Evolutionary conservation across 2,329 filamentous ascomycete genomes (phyloP), one percentile per base, ranked within the genome.

Genomic region (Albifimbria verrucaria): DNA sequence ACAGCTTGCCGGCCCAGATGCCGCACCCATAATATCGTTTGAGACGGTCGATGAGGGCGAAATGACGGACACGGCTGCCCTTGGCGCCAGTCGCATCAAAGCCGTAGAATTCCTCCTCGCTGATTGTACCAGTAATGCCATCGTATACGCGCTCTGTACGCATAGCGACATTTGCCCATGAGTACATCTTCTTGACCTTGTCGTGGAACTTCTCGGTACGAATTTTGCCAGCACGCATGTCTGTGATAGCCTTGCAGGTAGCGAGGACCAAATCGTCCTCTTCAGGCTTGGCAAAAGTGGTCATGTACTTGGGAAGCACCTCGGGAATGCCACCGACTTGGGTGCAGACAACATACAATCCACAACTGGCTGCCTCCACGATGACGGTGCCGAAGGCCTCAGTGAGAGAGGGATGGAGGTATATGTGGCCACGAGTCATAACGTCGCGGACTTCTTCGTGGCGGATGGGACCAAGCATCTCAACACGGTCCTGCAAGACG

Each of bases 321-420:
- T 99, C 94, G 3, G 94, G 94, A 54, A 99, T 97, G 28, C 94
- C 94, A 48, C 94, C 94, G 6, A 99, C 94, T 53, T 93, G 90
- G 1, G 94, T 99, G 65, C 92, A 96, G 1, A 99, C 95, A 4
- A 99, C 92, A 65, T 97, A 97, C 1, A 99, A 76, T 1, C 95
- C 95, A 65, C 94, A 99, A 59, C 89, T 94, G 25, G 94, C 94
- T 7, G 94, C 94, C 72, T 99, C 94, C 25, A 99, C 95, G 52
- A 99, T 93, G 57, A 99, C 94, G 0, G 94, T 99, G 21, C 94
- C 94, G 63, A 99, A 99, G 0, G 94, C 94, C 70, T 99, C 94
- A 0, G 94, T 99, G 47, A 99, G 78, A 52, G 89, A 95, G 0
- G 94, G 94, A 65, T 97, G 92, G 2, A 99, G 83, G 67, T 97